These are phyloP conservation scores for Laetiporus sulphureus DNA, from an alignment of 1,284 basidiomycete species.

Conservation along the genomic window DNA sequence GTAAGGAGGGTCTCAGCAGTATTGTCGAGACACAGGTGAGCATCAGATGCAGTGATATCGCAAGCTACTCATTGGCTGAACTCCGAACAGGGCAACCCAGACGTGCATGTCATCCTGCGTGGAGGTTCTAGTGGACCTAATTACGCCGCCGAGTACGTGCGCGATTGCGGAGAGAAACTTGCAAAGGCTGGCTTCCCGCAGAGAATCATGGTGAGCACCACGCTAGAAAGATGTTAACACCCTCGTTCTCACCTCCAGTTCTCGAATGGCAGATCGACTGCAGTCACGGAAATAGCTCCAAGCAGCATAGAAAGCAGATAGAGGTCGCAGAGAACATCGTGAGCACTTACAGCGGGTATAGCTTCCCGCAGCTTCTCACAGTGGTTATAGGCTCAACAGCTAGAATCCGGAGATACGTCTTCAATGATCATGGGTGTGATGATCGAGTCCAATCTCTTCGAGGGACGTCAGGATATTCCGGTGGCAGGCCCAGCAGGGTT, in stretches of 20 bases:
- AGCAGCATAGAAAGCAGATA: constrained; percentile 80
- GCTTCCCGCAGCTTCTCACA: constrained; percentile 1
- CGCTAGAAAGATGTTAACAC: constrained; percentile 1
- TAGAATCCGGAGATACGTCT: constrained; percentile 65
- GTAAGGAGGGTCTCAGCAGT: constrained; percentile 87
- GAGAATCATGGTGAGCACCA: constrained; percentile 70
- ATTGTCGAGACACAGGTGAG: constrained; percentile 83
- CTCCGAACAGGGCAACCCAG: constrained; percentile 63
- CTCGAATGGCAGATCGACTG: constrained; percentile 72
- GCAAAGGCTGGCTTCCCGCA: constrained; percentile 73
- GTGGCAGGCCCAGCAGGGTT: constrained; percentile 69
- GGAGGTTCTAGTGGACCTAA: constrained; percentile 87
- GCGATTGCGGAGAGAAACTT: constrained; percentile 72
- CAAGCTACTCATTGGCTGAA: neutral
- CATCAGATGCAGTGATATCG: constrained; percentile 13
- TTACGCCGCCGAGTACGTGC: constrained; percentile 73
- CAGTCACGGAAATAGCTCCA: constrained; percentile 90
- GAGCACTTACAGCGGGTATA: constrained; percentile 23
- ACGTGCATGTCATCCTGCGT: constrained; percentile 89
- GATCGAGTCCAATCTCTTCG: constrained; percentile 93
- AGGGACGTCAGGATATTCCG: constrained; percentile 85
- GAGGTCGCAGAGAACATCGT: constrained; percentile 85
- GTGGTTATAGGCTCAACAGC: constrained; percentile 55
- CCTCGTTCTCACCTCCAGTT: neutral
- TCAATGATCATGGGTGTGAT: constrained; percentile 91